Conservation (phyloP, 2,329 filamentous ascomycete species). For the Clonostachys rosea region DNA sequence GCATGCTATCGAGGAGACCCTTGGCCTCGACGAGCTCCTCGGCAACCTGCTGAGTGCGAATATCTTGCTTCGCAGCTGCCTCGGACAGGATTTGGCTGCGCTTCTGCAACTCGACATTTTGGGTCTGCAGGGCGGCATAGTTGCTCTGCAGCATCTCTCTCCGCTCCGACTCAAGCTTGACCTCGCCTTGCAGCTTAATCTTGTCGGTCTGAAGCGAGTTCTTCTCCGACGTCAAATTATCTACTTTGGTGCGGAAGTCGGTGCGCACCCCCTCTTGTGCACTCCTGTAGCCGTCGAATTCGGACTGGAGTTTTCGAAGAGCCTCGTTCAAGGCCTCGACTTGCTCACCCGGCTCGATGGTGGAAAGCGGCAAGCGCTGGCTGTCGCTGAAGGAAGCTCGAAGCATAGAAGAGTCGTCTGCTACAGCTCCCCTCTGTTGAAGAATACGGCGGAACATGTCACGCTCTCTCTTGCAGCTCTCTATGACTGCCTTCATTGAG, state of each 20-base stretch:
- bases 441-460: slow-evolving; percentile 97
- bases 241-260: slow-evolving; percentile 79
- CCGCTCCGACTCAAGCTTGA: slow-evolving; percentile 75
- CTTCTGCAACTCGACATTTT: slow-evolving; percentile 85
- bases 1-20: slow-evolving; percentile 77
- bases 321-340: slow-evolving; percentile 66
- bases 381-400: slow-evolving; percentile 64
- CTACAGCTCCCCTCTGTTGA: slow-evolving; percentile 60
- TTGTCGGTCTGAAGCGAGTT: slow-evolving; percentile 77
- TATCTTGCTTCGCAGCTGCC: slow-evolving; percentile 81
- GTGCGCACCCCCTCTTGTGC: slow-evolving; percentile 79
- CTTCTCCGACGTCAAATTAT: slow-evolving; percentile 78
- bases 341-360: slow-evolving; percentile 51
- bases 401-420: slow-evolving; percentile 64
- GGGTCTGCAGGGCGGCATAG: slow-evolving; percentile 74
- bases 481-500: slow-evolving; percentile 75
- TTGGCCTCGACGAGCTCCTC: slow-evolving; percentile 89
- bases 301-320: slow-evolving; percentile 80
- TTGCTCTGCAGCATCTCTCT: slow-evolving; percentile 89
- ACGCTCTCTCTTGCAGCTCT: slow-evolving; percentile 91
- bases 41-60: slow-evolving; percentile 84
- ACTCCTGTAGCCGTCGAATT: slow-evolving; percentile 85
- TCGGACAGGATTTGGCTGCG: slow-evolving; percentile 74
- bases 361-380: slow-evolving; percentile 48
- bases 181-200: slow-evolving; percentile 73